Evolutionary conservation across 2,329 filamentous ascomycete genomes (phyloP), one percentile per base, ranked within the genome.

Genomic region (Alternaria conjuncta): DNA sequence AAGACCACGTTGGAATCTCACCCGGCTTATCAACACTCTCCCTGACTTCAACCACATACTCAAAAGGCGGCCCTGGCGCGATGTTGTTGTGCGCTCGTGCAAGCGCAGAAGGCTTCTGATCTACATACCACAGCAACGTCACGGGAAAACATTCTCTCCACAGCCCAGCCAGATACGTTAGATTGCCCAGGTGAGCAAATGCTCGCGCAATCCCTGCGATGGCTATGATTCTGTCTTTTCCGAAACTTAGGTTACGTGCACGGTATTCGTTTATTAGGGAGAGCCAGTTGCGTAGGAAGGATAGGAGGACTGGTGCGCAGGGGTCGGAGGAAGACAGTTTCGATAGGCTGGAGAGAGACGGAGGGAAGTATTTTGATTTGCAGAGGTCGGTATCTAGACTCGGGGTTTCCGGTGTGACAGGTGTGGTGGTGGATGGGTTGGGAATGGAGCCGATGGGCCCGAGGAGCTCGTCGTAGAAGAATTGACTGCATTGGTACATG

Each of bases 391-490:
- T n/a, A 3, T 12, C 43, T 21, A 23, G 21, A 5, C 25, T 46
- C 6, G 13, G 21, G 13, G 13, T 23, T 9, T 6, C 21, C 1
- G 21, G 13, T 13, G 36, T n/a, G 25, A 26, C 10, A 9, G 44
- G 15, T 2, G 21, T 3, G 20, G 41, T 43, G 20, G 41, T 11
- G 11, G 41, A 20, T 3, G 7, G 20, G 45, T 21, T 23, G 20
- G 20, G 25, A 20, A 4, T 9, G 2, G 50, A 43, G 2, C 12
- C 53, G 10, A 62, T 13, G 0, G 54, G 44, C 1, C 67, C 65
- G 12, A 68, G 45, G 0, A 66, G 11, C 13, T 68, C 68, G 21
- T 68, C 64, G 21, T 61, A 65, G n/a, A 66, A 68, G 5, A 50
- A 9, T 4, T 55, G 12, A 0, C 30, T 47, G 36, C 71, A 73